phyloP scores from a whole-genome alignment of 2,329 filamentous ascomycete species.

The Lachnellula suecica region DNA sequence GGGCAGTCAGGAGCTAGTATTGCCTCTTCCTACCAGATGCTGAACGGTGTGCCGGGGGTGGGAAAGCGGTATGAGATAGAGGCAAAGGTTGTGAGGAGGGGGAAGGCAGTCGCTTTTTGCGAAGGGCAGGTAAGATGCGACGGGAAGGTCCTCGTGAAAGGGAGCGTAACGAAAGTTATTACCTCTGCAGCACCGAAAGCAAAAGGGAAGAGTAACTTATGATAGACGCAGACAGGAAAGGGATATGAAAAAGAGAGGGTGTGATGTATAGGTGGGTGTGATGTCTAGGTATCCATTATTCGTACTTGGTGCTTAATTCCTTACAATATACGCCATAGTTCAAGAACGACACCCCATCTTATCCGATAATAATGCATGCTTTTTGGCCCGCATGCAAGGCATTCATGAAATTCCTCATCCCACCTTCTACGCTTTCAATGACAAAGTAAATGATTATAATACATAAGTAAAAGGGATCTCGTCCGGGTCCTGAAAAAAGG shows the following conservation, averaged over 20 bases:
- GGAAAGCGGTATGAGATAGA: constrained; percentile 8
- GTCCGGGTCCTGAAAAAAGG: constrained; percentile 3
- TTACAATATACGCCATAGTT: constrained; percentile 21
- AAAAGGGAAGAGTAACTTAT: too few species aligned
- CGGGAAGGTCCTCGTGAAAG: too few species aligned
- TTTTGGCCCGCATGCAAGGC: constrained; percentile 3
- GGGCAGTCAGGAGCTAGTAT: constrained; percentile 6
- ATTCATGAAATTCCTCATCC: constrained; percentile 11
- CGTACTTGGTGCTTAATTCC: constrained; percentile 20
- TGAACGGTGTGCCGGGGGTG: constrained; percentile 2
- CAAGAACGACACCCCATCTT: constrained; percentile 14
- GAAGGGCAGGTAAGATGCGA: too few species aligned
- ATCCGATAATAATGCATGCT: constrained; percentile 9
- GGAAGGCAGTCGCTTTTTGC: too few species aligned
- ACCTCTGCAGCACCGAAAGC: too few species aligned
- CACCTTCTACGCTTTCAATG: constrained; percentile 16
- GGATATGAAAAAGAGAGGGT: too few species aligned
- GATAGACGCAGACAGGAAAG: too few species aligned
- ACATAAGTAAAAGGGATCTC: constrained; percentile 19
- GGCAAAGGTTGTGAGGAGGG: constrained; percentile 4
- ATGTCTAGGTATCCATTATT: constrained; percentile 29
- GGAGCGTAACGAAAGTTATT: too few species aligned
- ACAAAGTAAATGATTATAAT: constrained; percentile 20
- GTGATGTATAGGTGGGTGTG: too few species aligned
- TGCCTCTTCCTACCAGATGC: constrained; percentile 7